Percentiles rank a stretch among this genome's conserved stretches.
phyloP scores from a whole-genome alignment of 225 moss, liverwort and hornwort species.

The Climacium dendroides region DNA sequence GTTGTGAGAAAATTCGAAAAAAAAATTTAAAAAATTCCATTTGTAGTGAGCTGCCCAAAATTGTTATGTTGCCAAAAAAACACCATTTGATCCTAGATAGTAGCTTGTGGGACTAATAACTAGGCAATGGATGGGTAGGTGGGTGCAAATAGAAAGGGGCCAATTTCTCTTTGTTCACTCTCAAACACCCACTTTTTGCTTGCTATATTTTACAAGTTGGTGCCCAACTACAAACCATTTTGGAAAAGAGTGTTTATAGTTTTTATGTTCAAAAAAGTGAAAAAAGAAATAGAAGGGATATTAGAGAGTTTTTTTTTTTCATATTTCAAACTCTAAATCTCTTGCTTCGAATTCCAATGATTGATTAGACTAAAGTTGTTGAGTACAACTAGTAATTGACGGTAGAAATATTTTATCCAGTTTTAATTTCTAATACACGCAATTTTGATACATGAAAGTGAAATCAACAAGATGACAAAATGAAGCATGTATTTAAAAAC shows the following conservation, averaged over 20 bases:
- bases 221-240: background rate
- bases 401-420: background rate
- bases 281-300: background rate
- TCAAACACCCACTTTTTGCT: rapidly evolving
- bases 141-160: background rate
- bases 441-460: background rate
- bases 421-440: background rate
- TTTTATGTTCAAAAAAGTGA: too few relatives aligned
- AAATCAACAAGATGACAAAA: background rate
- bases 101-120: too few relatives aligned
- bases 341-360: too few relatives aligned
- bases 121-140: too few relatives aligned
- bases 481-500: background rate
- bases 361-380: too few relatives aligned
- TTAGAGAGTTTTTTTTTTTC: background rate
- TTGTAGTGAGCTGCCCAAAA: too few relatives aligned
- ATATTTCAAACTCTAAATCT: background rate
- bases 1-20: too few relatives aligned
- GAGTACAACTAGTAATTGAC: background rate
- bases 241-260: background rate
- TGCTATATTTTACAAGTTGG: rapidly evolving
- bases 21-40: too few relatives aligned
- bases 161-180: background rate
- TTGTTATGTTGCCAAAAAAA: too few relatives aligned
- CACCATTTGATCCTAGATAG: too few relatives aligned